phyloP scores from a whole-genome alignment of 495 filamentous ascomycete genomes.

The Trichocladium uniseriatum region DNA sequence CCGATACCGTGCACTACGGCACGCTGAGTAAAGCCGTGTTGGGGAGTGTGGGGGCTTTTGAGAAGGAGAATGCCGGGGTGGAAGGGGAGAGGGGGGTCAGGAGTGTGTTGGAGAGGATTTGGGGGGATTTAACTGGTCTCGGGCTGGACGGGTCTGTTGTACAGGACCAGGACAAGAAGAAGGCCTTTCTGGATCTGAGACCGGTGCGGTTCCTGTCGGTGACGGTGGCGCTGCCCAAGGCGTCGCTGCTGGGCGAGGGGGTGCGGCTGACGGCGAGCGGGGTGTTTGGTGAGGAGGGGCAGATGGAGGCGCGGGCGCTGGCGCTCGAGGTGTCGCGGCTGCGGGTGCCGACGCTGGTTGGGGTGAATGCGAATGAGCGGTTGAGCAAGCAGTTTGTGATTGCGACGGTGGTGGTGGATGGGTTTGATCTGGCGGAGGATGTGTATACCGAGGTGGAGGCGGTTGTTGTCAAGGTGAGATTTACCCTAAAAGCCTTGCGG shows the following conservation, averaged over 20 bases:
- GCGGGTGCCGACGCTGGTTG: conserved; percentile 49
- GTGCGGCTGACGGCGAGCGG: conserved; percentile 34
- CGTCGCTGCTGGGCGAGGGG: conserved; percentile 39
- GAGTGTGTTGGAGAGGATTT: conserved; percentile 4
- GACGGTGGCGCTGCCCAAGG: conserved; percentile 43
- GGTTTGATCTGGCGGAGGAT: conserved; percentile 29
- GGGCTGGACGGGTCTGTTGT: not conserved
- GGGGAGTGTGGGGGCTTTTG: conserved; percentile 13
- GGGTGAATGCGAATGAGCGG: conserved; percentile 52
- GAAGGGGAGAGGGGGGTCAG: not conserved
- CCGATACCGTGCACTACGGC: conserved; percentile 54
- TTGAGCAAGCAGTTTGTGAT: conserved; percentile 49
- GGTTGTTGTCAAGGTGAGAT: conserved; percentile 40
- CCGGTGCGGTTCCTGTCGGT: conserved; percentile 32
- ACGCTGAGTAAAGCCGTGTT: conserved; percentile 46
- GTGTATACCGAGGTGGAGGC: conserved; percentile 40
- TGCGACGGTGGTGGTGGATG: conserved; percentile 45
- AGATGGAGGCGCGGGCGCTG: conserved; percentile 23
- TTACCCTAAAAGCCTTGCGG: not conserved
- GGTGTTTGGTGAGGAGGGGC: conserved; percentile 20
- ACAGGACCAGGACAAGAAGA: not conserved
- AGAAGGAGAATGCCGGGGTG: conserved; percentile 13
- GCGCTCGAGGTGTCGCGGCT: conserved; percentile 31
- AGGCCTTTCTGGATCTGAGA: conserved; percentile 15
- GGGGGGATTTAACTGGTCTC: conserved; percentile 2